These are phyloP conservation scores for Bolboschoenoplectus hybrid DNA, from an alignment of 202 grass and related monocot species.

Conservation along the genomic window DNA sequence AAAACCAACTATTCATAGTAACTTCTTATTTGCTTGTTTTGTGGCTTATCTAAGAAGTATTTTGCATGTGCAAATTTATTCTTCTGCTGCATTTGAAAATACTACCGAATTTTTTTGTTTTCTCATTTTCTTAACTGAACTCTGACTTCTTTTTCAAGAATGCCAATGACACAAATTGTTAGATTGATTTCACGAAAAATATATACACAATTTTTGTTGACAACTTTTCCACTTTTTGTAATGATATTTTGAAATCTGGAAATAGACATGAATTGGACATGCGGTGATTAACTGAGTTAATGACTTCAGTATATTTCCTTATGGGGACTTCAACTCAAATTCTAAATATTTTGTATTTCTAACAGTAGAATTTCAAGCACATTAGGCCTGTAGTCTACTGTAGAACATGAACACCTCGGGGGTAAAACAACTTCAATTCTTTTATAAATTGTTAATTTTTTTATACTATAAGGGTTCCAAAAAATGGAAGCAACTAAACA, in stretches of 20 bases:
- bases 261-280: not conserved
- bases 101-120: not conserved
- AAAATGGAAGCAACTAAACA: too few species aligned
- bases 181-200: too few species aligned
- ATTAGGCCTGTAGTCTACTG: not conserved
- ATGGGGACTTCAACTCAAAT: not conserved
- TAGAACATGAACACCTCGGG: not conserved
- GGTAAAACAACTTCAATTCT: not conserved
- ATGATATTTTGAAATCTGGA: not conserved
- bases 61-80: not conserved
- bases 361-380: not conserved
- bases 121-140: not conserved
- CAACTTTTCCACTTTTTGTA: not conserved
- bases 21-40: conserved; percentile 1
- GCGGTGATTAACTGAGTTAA: not conserved
- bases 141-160: not conserved
- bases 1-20: not conserved
- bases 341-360: not conserved
- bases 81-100: not conserved
- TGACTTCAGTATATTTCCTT: not conserved
- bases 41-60: not conserved
- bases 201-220: not conserved
- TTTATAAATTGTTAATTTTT: too few species aligned
- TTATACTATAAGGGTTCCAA: too few species aligned
- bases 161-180: not conserved